These are phyloP conservation scores for Polyporus tsugae DNA, from an alignment of 1,284 basidiomycete species.

Conservation along the genomic window DNA sequence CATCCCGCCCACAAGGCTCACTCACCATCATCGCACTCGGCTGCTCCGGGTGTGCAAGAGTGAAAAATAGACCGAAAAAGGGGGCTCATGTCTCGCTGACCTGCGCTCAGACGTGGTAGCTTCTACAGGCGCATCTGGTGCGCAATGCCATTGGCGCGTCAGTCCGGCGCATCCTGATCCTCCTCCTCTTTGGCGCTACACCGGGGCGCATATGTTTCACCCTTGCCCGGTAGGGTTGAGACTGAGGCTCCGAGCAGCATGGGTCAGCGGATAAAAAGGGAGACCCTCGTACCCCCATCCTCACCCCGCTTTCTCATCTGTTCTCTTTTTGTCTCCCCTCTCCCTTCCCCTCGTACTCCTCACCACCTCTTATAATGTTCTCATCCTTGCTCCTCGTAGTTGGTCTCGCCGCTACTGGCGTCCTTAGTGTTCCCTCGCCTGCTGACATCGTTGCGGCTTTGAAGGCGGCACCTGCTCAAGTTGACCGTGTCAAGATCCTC, in stretches of 20 bases:
- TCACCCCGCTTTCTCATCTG: slow-evolving; percentile 9
- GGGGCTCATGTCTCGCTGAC: slow-evolving; percentile 2
- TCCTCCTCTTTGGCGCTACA: slow-evolving; percentile 5
- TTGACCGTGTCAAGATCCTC: slow-evolving; percentile 36
- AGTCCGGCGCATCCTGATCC: slow-evolving; percentile 4
- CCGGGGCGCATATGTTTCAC: slow-evolving; percentile 10
- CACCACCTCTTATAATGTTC: slow-evolving; percentile 23
- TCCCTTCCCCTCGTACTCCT: slow-evolving; percentile 7
- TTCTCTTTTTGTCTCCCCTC: slow-evolving; percentile 6
- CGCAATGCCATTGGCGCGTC: slow-evolving; percentile 19
- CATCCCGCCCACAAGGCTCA: slow-evolving; percentile 9
- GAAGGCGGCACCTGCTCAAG: slow-evolving; percentile 30
- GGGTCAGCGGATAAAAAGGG: slow-evolving; percentile 23
- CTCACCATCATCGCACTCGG: slow-evolving; percentile 25
- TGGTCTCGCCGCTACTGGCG: slow-evolving; percentile 27
- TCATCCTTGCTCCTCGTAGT: slow-evolving; percentile 28
- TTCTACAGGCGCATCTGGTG: slow-evolving; percentile 13
- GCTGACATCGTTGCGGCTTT: slow-evolving; percentile 33
- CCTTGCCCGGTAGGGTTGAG: neutral
- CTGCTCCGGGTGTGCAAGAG: slow-evolving; percentile 15
- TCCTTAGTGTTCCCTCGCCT: slow-evolving; percentile 20
- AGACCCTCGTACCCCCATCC: slow-evolving; percentile 14
- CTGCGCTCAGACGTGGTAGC: slow-evolving; percentile 6
- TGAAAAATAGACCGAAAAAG: neutral
- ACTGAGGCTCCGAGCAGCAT: neutral